A percentile compares a stretch with the other conserved stretches of the same genome.
These are phyloP conservation scores for Tardiomyces depauwii DNA, from an alignment of 1,139 yeast genomes.

Conservation along the genomic window DNA sequence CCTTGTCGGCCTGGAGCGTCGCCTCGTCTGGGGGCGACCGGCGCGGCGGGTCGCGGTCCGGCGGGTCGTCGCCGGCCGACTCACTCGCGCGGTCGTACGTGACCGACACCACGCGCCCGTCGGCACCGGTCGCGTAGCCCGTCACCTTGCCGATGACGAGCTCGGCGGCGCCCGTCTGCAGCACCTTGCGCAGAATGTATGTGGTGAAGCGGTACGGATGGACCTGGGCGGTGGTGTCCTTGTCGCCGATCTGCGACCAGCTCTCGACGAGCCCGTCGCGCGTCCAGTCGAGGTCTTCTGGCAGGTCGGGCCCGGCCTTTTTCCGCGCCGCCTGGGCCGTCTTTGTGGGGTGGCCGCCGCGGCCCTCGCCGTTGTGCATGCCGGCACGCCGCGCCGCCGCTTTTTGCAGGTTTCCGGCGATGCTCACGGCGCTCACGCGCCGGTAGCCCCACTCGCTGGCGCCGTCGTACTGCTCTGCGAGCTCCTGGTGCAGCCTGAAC, in stretches of 20 bases:
- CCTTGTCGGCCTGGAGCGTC: conserved; percentile 50
- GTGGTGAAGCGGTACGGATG: conserved; percentile 92
- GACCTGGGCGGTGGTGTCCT: conserved; percentile 89
- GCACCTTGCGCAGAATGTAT: conserved; percentile 65
- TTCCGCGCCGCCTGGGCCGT: neutral
- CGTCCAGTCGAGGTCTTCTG: conserved; percentile 76
- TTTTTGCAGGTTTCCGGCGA: conserved; percentile 61
- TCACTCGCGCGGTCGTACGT: neutral
- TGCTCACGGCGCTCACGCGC: conserved; percentile 71
- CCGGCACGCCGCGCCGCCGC: neutral
- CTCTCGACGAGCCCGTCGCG: conserved; percentile 50
- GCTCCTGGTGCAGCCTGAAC: conserved; percentile 73
- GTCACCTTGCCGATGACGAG: conserved; percentile 70
- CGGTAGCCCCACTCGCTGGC: conserved; percentile 88
- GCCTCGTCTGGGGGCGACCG: neutral
- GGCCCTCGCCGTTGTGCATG: neutral
- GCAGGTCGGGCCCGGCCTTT: conserved; percentile 31
- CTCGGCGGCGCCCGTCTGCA: conserved; percentile 77
- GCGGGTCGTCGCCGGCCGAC: neutral
- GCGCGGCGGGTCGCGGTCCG: neutral
- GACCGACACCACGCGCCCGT: neutral
- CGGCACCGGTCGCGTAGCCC: no score
- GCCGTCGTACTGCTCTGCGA: conserved; percentile 71
- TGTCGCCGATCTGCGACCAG: conserved; percentile 77
- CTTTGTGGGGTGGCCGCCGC: conserved; percentile 1